phyloP scores from a whole-genome alignment of 352 stramenopile genomes.

The Phytophthora colocasiae region DNA sequence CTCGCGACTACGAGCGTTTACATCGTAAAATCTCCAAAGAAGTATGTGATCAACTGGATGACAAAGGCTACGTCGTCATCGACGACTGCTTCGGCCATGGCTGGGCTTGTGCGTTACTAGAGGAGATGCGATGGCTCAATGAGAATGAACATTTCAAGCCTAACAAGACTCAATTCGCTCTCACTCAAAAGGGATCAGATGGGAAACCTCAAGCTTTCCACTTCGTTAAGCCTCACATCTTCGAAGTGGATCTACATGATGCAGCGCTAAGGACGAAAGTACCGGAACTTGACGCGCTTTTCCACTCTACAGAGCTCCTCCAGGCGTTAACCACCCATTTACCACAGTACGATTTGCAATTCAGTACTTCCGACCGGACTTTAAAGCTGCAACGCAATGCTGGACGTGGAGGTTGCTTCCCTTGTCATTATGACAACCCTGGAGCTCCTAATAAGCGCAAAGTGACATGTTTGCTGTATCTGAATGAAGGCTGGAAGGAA shows the following conservation, averaged over 20 bases:
- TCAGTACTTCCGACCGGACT: slow-evolving; percentile 63
- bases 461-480: slow-evolving; percentile 82
- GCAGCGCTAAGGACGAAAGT: slow-evolving; percentile 56
- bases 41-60: slow-evolving; percentile 50
- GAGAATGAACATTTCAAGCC: slow-evolving; percentile 61
- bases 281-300: slow-evolving; percentile 69
- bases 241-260: slow-evolving; percentile 83
- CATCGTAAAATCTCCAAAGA: slow-evolving; percentile 52
- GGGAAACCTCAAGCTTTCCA: slow-evolving; percentile 47
- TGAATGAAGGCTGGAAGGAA: slow-evolving; percentile 75
- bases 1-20: slow-evolving; percentile 60
- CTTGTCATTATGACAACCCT: slow-evolving; percentile 88
- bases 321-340: slow-evolving; percentile 57
- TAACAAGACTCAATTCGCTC: slow-evolving; percentile 86
- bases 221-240: slow-evolving; percentile 88
- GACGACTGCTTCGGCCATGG: slow-evolving; percentile 71
- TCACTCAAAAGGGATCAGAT: slow-evolving; percentile 46
- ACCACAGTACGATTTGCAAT: slow-evolving; percentile 64
- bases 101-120: slow-evolving; percentile 62
- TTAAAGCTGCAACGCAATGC: slow-evolving; percentile 86
- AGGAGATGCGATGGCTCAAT: slow-evolving; percentile 74
- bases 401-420: slow-evolving; percentile 78
- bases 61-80: slow-evolving; percentile 68
- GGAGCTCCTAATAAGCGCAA: slow-evolving; percentile 79
- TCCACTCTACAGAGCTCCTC: slow-evolving; percentile 66